Evolutionary conservation across 768 basidiomycete genomes (phyloP).

Genomic region (Infundibulicybe gibba): DNA sequence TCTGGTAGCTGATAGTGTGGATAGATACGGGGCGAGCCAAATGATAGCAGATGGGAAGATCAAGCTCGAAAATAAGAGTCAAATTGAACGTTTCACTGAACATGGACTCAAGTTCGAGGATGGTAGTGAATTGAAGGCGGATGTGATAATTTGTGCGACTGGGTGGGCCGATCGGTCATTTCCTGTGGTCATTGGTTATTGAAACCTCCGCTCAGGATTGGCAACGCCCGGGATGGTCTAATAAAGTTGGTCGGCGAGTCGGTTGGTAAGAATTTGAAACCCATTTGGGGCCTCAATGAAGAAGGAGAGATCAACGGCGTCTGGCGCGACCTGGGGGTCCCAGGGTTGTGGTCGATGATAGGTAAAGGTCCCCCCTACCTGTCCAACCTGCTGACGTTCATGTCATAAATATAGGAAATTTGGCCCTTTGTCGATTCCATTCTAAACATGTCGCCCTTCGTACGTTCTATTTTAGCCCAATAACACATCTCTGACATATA

Average conservation of each 20-base stretch:
- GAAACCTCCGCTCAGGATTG: conserved; percentile 29
- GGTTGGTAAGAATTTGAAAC: conserved; percentile 38
- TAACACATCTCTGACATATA: not conserved
- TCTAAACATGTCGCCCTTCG: not conserved
- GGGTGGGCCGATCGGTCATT: not conserved
- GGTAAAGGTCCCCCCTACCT: conserved; percentile 27
- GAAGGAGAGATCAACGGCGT: conserved; percentile 59
- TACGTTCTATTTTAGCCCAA: not conserved
- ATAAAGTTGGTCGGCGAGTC: conserved; percentile 43
- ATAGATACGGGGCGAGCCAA: not conserved
- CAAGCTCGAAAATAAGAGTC: not conserved
- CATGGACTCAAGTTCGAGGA: not conserved
- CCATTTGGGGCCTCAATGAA: conserved; percentile 62
- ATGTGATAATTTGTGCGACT: not conserved
- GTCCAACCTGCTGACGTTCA: not conserved
- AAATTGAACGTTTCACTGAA: not conserved
- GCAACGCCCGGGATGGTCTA: conserved; percentile 36
- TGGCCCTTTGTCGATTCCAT: not conserved
- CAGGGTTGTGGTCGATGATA: conserved; percentile 57
- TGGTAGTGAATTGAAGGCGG: not conserved
- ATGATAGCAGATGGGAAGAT: not conserved
- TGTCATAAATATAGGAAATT: not conserved
- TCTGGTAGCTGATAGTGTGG: not conserved
- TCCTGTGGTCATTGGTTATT: too few relatives aligned
- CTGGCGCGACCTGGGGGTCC: conserved; percentile 48